Base-by-base conservation (phyloP, 2,329 filamentous ascomycete species). In the Paecilomyces sp. region DNA sequence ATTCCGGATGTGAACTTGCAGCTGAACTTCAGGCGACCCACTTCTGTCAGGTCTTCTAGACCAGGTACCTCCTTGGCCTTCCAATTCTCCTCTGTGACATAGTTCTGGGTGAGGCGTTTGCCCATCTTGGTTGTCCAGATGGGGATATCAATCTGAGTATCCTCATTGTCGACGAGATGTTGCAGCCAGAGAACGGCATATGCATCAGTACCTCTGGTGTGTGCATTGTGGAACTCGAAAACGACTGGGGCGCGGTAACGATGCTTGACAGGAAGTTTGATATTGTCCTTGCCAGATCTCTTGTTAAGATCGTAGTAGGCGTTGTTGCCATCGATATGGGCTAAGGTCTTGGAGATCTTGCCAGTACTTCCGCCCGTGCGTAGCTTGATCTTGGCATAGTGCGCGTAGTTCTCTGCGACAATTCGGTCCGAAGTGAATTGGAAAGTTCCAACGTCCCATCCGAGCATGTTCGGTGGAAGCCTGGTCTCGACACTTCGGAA, bases 401-500 rank as follows among this genome's bases (percentile, higher is more conserved):
- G 83, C 1, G 80, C 78, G 67, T 88, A 92, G 55, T 81, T 82
- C 13, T 81, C 76, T 0, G 89, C 85, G 0, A 83, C 82, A 54
- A 97, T 86, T 15, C 80, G 82, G 55, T 91, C 82, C 0, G 88
- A 91, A 0, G 83, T 77, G 71, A 97, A 95, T 69, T 96, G 89
- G 69, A 97, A 96, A 0, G 93, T 96, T 36, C 94, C 94, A 52
- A 97, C 90, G 62, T 97, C 91, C 90, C 93, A 97, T 9, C 93
- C 92, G 3, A 97, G 83, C 74, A 96, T 89, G 50, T 87, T 79
- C 0, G 89, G 89, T n/a, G 92, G 92, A 1, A 97, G 81, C 54
- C 86, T 86, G 57, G 93, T 88, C 73, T 96, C 92, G 52, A 97
- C 85, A 30, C 90, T 92, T 30, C 93, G 88, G 84, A 97, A 96